These are phyloP conservation scores for Lactarius akahatsu DNA, from an alignment of 768 basidiomycete species.

Conservation along the genomic window DNA sequence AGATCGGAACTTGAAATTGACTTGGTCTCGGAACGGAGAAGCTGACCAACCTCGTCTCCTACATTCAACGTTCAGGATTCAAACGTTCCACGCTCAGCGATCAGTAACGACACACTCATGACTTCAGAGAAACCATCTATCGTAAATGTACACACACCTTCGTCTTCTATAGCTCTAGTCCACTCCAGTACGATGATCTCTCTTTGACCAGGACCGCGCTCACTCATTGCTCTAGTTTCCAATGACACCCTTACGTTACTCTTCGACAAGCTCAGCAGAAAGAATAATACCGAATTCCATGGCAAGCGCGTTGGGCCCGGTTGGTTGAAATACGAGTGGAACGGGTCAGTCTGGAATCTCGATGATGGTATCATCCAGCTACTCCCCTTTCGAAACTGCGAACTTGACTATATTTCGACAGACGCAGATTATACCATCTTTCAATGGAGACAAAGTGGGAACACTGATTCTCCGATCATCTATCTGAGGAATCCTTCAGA, in stretches of 20 bases:
- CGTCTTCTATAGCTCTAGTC: slow-evolving; percentile 68
- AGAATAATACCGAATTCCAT: slow-evolving; percentile 55
- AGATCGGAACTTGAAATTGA: slow-evolving; percentile 12
- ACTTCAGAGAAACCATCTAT: slow-evolving; percentile 43
- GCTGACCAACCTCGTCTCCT: background rate
- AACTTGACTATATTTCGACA: slow-evolving; percentile 31
- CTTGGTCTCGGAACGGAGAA: background rate
- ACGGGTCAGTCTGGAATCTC: slow-evolving; percentile 76
- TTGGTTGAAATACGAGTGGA: slow-evolving; percentile 87
- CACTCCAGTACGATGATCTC: slow-evolving; percentile 60
- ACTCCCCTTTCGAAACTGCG: slow-evolving; percentile 5
- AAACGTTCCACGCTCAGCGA: background rate
- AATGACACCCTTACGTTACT: slow-evolving; percentile 64
- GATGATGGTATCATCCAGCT: slow-evolving; percentile 66
- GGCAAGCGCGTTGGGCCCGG: slow-evolving; percentile 67
- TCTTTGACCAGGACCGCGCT: slow-evolving; percentile 4
- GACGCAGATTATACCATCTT: slow-evolving; percentile 91
- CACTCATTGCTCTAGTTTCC: slow-evolving; percentile 47
- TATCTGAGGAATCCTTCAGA: slow-evolving; percentile 61
- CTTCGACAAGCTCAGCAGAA: slow-evolving; percentile 70
- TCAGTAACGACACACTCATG: slow-evolving; percentile 26
- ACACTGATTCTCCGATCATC: slow-evolving; percentile 48
- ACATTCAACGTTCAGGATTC: slow-evolving; percentile 1
- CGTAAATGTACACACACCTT: slow-evolving; percentile 75
- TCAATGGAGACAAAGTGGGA: slow-evolving; percentile 59